Percentiles rank a stretch among this genome's conserved stretches.
Conservation (phyloP, 1,284 basidiomycete genomes). For the Leccinum cinnamomeum region DNA sequence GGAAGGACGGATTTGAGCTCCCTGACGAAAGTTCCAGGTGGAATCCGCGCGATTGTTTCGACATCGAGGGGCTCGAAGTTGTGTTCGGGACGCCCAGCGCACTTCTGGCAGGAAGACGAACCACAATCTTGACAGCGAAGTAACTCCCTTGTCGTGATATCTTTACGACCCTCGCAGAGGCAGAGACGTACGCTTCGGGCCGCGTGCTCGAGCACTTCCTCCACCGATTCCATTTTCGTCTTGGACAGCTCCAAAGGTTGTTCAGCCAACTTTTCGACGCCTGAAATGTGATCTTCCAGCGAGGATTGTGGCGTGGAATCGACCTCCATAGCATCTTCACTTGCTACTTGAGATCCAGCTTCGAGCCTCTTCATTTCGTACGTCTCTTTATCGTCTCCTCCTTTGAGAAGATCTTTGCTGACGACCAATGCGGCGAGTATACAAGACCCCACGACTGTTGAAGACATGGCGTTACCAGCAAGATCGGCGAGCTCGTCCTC, state of each 20-base stretch:
- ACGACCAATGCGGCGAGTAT: slow-evolving; percentile 82
- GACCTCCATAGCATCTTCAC: slow-evolving; percentile 47
- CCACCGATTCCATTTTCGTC: slow-evolving; percentile 47
- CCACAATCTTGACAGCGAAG: slow-evolving; percentile 77
- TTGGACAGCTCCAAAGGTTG: slow-evolving; percentile 71
- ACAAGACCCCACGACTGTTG: slow-evolving; percentile 91
- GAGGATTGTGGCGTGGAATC: slow-evolving; percentile 36
- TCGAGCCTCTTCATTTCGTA: slow-evolving; percentile 60
- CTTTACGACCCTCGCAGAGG: slow-evolving; percentile 84
- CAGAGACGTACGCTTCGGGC: slow-evolving; percentile 78
- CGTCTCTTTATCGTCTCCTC: slow-evolving; percentile 58
- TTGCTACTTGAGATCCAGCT: slow-evolving; percentile 39
- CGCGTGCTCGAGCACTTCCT: slow-evolving; percentile 65
- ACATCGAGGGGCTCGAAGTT: slow-evolving; percentile 61
- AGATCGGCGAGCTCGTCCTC: slow-evolving; percentile 94
- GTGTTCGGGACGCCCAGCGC: slow-evolving; percentile 90
- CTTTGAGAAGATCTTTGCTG: slow-evolving; percentile 62
- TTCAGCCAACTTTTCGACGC: slow-evolving; percentile 63
- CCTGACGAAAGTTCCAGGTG: slow-evolving; percentile 72
- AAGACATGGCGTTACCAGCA: slow-evolving; percentile 96
- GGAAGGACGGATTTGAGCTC: slow-evolving; percentile 81
- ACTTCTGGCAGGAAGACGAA: slow-evolving; percentile 79
- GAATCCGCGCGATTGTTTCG: slow-evolving; percentile 49
- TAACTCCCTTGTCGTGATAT: slow-evolving; percentile 71
- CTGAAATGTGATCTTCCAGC: slow-evolving; percentile 58